Conservation (phyloP, 306 rosid genomes). For the Crotalaria pallida region DNA sequence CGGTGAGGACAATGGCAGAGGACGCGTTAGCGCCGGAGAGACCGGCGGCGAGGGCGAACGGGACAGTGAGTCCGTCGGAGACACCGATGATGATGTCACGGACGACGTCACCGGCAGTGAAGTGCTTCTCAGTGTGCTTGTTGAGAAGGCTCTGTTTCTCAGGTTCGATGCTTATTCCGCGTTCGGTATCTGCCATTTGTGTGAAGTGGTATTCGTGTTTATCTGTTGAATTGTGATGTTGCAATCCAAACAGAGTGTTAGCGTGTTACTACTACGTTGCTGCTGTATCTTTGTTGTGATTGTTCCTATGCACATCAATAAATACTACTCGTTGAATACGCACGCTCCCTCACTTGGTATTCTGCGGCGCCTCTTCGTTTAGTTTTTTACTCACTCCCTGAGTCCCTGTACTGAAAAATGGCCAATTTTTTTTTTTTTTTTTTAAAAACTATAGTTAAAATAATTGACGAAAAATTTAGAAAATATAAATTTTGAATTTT, state of each 20-base stretch:
- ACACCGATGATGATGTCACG: slow-evolving; percentile 72
- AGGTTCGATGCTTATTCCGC: slow-evolving; percentile 14
- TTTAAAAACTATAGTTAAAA: too few relatives aligned
- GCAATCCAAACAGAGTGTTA: slow-evolving; percentile 4
- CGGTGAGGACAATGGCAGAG: slow-evolving; percentile 62
- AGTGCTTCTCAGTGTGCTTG: slow-evolving; percentile 55
- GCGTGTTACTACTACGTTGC: not conserved
- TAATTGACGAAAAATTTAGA: too few relatives aligned
- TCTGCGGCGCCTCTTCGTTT: too few relatives aligned
- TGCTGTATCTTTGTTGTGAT: too few relatives aligned
- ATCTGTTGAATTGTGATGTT: not conserved
- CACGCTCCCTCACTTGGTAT: too few relatives aligned
- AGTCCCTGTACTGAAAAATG: too few relatives aligned
- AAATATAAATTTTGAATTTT: too few relatives aligned
- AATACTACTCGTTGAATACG: too few relatives aligned
- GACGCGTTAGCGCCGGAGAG: slow-evolving; percentile 63
- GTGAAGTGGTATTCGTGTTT: not conserved
- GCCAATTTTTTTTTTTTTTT: too few relatives aligned
- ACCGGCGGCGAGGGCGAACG: slow-evolving; percentile 71
- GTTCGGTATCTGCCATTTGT: slow-evolving; percentile 24
- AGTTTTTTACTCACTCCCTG: too few relatives aligned
- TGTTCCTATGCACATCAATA: too few relatives aligned
- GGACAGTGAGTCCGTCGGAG: slow-evolving; percentile 70
- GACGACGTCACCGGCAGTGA: slow-evolving; percentile 61
- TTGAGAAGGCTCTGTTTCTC: slow-evolving; percentile 45